Conservation (phyloP, 495 filamentous ascomycete genomes). For the Paragyromitra xinjiangensis region DNA sequence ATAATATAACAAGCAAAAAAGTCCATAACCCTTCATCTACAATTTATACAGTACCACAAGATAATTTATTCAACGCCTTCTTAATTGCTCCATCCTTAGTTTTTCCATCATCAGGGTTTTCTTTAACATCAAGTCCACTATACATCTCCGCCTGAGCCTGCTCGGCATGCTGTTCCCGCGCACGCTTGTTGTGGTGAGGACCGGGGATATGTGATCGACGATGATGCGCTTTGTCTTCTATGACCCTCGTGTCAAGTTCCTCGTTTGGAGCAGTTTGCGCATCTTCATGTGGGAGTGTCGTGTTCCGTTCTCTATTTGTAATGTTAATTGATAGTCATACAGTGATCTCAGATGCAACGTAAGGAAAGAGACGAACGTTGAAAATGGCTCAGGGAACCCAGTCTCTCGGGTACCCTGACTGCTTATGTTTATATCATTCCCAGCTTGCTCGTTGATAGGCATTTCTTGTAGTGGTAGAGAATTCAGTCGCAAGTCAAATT, state of each 20-base stretch:
- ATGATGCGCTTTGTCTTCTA: slow-evolving; percentile 22
- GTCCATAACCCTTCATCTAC: background rate
- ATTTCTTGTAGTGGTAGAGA: slow-evolving; percentile 9
- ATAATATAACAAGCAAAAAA: slow-evolving; percentile 5
- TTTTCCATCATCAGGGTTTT: slow-evolving; percentile 38
- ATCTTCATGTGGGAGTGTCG: slow-evolving; percentile 48
- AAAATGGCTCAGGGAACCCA: slow-evolving; percentile 52
- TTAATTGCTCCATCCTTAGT: slow-evolving; percentile 36
- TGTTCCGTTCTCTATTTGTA: slow-evolving; percentile 42
- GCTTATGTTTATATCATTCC: slow-evolving; percentile 17
- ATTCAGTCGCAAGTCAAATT: background rate
- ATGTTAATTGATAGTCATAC: background rate
- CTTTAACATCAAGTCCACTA: slow-evolving; percentile 38
- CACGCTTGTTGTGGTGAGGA: slow-evolving; percentile 20
- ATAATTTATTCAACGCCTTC: slow-evolving; percentile 50
- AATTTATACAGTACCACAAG: slow-evolving; percentile 47
- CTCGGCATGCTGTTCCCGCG: slow-evolving; percentile 13
- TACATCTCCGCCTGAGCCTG: slow-evolving; percentile 47
- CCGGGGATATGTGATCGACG: slow-evolving; percentile 22
- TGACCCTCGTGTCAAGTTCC: slow-evolving; percentile 32
- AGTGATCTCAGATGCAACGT: background rate
- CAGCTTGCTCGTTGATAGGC: background rate
- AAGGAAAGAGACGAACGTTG: slow-evolving; percentile 8
- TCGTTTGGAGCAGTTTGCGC: slow-evolving; percentile 32
- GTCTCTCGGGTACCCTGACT: slow-evolving; percentile 36